Conservation (phyloP, 2,329 filamentous ascomycete species). For the Claviceps quebecensis region DNA sequence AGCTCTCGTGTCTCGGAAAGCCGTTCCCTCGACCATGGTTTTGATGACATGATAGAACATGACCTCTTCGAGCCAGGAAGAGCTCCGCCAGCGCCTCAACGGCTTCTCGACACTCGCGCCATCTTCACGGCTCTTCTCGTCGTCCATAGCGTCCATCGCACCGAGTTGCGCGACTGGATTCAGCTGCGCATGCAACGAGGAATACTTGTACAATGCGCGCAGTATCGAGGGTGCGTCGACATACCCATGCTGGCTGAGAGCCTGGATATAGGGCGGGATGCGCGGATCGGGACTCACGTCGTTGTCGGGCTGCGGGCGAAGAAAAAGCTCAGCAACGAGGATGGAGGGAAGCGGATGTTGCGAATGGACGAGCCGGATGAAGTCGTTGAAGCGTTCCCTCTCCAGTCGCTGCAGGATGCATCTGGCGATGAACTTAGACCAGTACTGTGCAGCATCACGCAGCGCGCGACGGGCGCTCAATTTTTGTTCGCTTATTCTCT, state of each 20-base stretch:
- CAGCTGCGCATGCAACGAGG: constrained; percentile 29
- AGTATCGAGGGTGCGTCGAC: constrained; percentile 43
- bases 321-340: constrained; percentile 42
- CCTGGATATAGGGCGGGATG: constrained; percentile 44
- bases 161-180: constrained; percentile 1
- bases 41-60: constrained; percentile 90
- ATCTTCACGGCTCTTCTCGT: constrained; percentile 2
- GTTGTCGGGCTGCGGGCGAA: constrained; percentile 37
- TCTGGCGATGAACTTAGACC: constrained; percentile 36
- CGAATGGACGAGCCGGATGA: constrained; percentile 32
- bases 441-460: constrained; percentile 23
- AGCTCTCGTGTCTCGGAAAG: constrained; percentile 31
- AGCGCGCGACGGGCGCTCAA: constrained; percentile 11
- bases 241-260: constrained; percentile 35
- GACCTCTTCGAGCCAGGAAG: constrained; percentile 63
- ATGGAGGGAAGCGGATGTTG: constrained; percentile 37
- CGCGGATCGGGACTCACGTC: constrained; percentile 42
- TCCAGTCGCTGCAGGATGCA: constrained; percentile 40
- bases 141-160: constrained; percentile 2
- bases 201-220: constrained; percentile 41
- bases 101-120: constrained; percentile 11
- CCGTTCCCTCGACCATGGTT: constrained; percentile 50
- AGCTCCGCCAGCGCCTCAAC: constrained; percentile 36
- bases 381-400: constrained; percentile 37
- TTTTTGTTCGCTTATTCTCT: constrained; percentile 8